These are phyloP conservation scores for Loxodes magnus DNA, from an alignment of 73 alveolate genomes.

Conservation along the genomic window DNA sequence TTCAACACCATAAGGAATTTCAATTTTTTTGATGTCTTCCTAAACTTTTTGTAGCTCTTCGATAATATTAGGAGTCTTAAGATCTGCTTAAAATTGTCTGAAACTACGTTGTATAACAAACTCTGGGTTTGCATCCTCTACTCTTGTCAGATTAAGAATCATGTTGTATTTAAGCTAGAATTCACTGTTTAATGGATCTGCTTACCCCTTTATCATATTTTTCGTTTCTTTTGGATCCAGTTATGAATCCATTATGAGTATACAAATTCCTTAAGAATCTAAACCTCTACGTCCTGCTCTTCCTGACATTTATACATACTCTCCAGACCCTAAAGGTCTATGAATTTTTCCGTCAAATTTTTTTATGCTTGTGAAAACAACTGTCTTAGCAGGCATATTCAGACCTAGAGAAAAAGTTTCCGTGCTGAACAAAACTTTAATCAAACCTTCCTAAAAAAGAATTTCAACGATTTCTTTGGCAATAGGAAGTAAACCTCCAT, in stretches of 20 bases:
- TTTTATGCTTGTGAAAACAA: slow-evolving; percentile 90
- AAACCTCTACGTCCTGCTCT: slow-evolving; percentile 99
- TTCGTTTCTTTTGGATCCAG: slow-evolving; percentile 97
- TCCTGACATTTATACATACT: slow-evolving; percentile 98
- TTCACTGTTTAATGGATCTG: slow-evolving; percentile 90
- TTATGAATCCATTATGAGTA: slow-evolving; percentile 92
- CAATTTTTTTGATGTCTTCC: slow-evolving; percentile 32
- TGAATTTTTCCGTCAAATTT: slow-evolving; percentile 97
- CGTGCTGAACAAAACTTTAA: slow-evolving; percentile 95
- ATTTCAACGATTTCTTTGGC: slow-evolving; percentile 95
- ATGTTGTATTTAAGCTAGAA: slow-evolving; percentile 95
- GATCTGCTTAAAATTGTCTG: slow-evolving; percentile 94
- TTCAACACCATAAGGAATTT: slow-evolving; percentile 66
- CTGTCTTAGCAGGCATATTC: slow-evolving; percentile 99
- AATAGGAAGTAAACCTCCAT: slow-evolving; percentile 99
- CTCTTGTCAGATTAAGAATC: slow-evolving; percentile 90
- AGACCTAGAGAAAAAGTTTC: slow-evolving; percentile 99
- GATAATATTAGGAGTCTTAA: slow-evolving; percentile 1
- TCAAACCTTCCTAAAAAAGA: slow-evolving; percentile 91
- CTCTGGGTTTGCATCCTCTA: slow-evolving; percentile 92
- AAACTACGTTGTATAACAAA: slow-evolving; percentile 87
- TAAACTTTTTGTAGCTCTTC: slow-evolving; percentile 16
- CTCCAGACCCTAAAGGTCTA: slow-evolving; percentile 97
- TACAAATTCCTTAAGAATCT: slow-evolving; percentile 96
- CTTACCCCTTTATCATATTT: slow-evolving; percentile 93